A percentile compares a stretch with the other conserved stretches of the same genome.
Evolutionary conservation across 1,284 basidiomycete species (phyloP).

Genomic region (Trichosporon asahii): DNA sequence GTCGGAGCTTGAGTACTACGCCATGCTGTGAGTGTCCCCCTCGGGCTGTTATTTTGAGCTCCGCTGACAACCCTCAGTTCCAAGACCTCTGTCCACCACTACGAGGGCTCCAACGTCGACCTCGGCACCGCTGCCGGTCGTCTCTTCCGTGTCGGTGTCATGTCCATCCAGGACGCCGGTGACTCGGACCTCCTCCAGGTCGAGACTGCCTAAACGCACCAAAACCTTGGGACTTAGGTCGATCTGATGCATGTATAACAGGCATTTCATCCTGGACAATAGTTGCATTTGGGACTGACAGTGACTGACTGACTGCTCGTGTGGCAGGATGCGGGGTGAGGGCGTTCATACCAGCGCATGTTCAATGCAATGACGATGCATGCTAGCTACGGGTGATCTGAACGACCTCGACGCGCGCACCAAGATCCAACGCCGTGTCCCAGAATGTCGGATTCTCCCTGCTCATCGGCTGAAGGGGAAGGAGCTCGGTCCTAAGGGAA

Average conservation of each 20-base stretch:
- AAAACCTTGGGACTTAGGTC: background rate
- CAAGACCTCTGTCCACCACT: slow-evolving; percentile 96
- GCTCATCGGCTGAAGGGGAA: slow-evolving; percentile 33
- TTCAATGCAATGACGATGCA: background rate
- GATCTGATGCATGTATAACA: slow-evolving; percentile 11
- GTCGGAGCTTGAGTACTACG: slow-evolving; percentile 99
- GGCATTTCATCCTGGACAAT: background rate
- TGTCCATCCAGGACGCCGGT: slow-evolving; percentile 94
- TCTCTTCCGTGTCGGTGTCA: slow-evolving; percentile 98
- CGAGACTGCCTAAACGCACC: slow-evolving; percentile 38
- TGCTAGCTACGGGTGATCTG: slow-evolving; percentile 20
- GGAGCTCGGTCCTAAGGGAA: background rate
- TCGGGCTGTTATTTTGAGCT: no score
- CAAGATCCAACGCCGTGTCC: slow-evolving; percentile 44
- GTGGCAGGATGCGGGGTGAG: background rate
- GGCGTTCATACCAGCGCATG: background rate
- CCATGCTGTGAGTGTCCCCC: slow-evolving; percentile 82
- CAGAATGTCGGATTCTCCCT: slow-evolving; percentile 37
- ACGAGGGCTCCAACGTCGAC: slow-evolving; percentile 92
- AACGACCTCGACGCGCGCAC: slow-evolving; percentile 38
- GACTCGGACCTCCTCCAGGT: slow-evolving; percentile 77
- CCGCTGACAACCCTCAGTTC: slow-evolving; percentile 54
- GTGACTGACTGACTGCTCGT: background rate
- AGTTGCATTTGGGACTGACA: background rate
- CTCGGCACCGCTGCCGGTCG: slow-evolving; percentile 99